A percentile compares a stretch with the other conserved stretches of the same genome.
These are phyloP conservation scores for Sedum album DNA, from an alignment of 164 flowering plant genomes.

Conservation along the genomic window DNA sequence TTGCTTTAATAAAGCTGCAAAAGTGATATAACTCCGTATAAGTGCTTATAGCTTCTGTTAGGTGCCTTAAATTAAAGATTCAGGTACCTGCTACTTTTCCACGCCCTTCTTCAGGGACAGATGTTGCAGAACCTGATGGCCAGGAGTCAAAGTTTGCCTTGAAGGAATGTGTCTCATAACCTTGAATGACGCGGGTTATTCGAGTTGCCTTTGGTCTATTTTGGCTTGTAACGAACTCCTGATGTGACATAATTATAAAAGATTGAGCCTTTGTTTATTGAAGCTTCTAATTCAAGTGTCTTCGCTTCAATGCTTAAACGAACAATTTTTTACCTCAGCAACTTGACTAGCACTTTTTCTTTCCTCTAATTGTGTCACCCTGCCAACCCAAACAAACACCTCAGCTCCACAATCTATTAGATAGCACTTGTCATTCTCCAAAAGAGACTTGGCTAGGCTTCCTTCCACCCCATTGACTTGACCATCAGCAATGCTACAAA, in stretches of 20 bases:
- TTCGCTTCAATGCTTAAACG: neutral
- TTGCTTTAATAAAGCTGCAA: conserved; percentile 92
- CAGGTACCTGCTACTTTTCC: conserved; percentile 94
- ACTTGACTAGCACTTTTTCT: conserved; percentile 86
- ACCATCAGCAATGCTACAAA: conserved; percentile 66
- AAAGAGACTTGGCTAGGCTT: conserved; percentile 65
- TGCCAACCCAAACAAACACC: conserved; percentile 94
- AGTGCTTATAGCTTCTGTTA: neutral
- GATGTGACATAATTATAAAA: conserved; percentile 13
- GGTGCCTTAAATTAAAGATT: neutral
- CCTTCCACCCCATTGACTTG: conserved; percentile 55
- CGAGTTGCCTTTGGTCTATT: conserved; percentile 84
- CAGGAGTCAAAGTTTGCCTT: conserved; percentile 94
- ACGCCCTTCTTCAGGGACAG: conserved; percentile 89
- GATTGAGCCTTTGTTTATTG: neutral
- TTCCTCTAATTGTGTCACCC: conserved; percentile 92
- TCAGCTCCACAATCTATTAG: conserved; percentile 91
- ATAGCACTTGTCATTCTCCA: conserved; percentile 89
- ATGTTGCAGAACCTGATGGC: conserved; percentile 72
- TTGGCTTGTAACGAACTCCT: conserved; percentile 78
- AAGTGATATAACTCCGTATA: neutral
- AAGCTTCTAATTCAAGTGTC: neutral
- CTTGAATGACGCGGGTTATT: conserved; percentile 85
- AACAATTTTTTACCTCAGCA: conserved; percentile 63
- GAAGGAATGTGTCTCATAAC: conserved; percentile 85